Evolutionary conservation across 2,329 filamentous ascomycete genomes (phyloP), one percentile per base, ranked within the genome.

Genomic region (Pseudogymnoascus destructans): DNA sequence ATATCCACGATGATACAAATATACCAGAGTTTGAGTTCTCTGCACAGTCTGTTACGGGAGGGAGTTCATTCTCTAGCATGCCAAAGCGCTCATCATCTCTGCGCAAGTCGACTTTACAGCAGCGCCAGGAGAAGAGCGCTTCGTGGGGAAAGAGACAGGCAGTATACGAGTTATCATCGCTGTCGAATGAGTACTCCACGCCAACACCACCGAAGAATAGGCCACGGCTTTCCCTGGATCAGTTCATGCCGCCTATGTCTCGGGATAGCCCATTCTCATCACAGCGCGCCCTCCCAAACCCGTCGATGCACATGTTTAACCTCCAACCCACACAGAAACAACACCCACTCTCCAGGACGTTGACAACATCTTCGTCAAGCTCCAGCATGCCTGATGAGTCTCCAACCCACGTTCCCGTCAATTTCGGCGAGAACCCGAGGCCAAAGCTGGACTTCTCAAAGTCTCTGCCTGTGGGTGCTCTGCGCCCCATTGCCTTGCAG

Each of bases 321-420:
- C 72, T 70, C 55, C 65, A 65, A 19, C 61, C 77, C 78, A 61
- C 80, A 55, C 27, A 36, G 9, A 55, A 82, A 64, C 80, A 87
- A 15, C 92, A 96, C 69, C 92, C 92, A 17, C 76, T 96, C 19
- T 95, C 92, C 5, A 83, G 89, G 62, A 87, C 89, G 0, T 77
- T 96, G 64, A 95, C 88, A 0, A 89, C 90, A 3, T 95, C 90
- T 0, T 92, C 89, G 0, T 95, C 90, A 1, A 82, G 79, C 57
- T 92, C 89, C 5, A 93, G 85, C 67, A 70, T 92, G 42, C 77
- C 78, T 0, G 88, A 91, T 62, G 89, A 92, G 55, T 81, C 82
- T 65, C 86, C 77, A 38, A 87, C 75, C 0, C 82, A 85, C 66
- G 75, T 81, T 62, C 79, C 81, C 6, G 70, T 76, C 32, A 76